These are phyloP conservation scores for Suillus placidus DNA, from an alignment of 768 basidiomycete genomes.

Conservation along the genomic window DNA sequence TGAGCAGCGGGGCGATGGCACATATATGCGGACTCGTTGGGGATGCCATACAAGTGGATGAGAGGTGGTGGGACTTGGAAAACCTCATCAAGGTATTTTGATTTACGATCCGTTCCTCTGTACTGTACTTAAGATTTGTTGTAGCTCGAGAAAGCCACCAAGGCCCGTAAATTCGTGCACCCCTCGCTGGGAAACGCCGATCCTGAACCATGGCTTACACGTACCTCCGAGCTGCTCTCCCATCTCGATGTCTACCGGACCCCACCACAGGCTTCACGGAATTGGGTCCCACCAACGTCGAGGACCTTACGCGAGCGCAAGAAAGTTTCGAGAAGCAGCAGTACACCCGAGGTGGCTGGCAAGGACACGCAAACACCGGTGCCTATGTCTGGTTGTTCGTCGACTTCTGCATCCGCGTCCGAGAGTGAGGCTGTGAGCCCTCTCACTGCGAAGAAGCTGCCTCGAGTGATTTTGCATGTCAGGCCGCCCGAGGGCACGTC, in stretches of 20 bases:
- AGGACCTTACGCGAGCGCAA: slow-evolving; percentile 56
- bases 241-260: slow-evolving; percentile 18
- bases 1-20: slow-evolving; percentile 82
- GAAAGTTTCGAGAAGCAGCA: slow-evolving; percentile 23
- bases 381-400: slow-evolving; percentile 11
- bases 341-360: slow-evolving; percentile 15
- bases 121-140: background rate
- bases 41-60: slow-evolving; percentile 35
- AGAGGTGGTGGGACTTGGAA: slow-evolving; percentile 64
- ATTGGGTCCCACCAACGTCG: slow-evolving; percentile 38
- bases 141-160: slow-evolving; percentile 68
- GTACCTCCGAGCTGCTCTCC: slow-evolving; percentile 40
- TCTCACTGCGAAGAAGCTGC: slow-evolving; percentile 45
- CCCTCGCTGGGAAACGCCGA: slow-evolving; percentile 29
- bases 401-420: background rate
- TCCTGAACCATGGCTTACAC: slow-evolving; percentile 60
- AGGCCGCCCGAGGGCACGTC: slow-evolving; percentile 36
- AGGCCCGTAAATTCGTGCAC: slow-evolving; percentile 58
- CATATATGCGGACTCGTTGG: slow-evolving; percentile 69
- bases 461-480: slow-evolving; percentile 60
- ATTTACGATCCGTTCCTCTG: background rate
- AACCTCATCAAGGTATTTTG: slow-evolving; percentile 58
- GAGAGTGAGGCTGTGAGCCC: background rate
- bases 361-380: slow-evolving; percentile 12
- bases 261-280: slow-evolving; percentile 6